Percentiles rank a stretch among this genome's conserved stretches.
phyloP scores from a whole-genome alignment of 176 grass and related monocot genomes.

The Oropetium thomaeum region DNA sequence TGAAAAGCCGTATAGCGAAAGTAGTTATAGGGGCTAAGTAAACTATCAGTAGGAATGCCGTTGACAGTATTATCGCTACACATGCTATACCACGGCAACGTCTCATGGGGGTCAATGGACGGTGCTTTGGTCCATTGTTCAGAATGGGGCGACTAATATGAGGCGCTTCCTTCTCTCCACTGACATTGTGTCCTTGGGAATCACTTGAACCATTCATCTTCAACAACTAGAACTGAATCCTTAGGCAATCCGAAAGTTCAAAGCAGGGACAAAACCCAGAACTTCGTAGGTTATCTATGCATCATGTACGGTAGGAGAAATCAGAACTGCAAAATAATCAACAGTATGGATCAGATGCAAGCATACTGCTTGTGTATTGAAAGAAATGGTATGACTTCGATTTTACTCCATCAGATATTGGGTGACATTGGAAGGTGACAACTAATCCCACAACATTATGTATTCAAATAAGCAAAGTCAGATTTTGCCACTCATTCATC shows the following conservation, averaged over 20 bases:
- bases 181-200: constrained; percentile 32
- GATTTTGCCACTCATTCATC: not conserved
- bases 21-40: constrained; percentile 61
- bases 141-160: constrained; percentile 23
- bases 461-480: not conserved
- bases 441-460: not conserved
- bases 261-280: constrained; percentile 7
- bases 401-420: not conserved
- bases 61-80: constrained; percentile 62
- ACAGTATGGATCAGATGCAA: constrained; percentile 30
- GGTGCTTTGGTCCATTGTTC: constrained; percentile 62
- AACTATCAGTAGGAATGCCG: constrained; percentile 78
- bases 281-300: constrained; percentile 28
- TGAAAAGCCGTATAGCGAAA: constrained; percentile 64
- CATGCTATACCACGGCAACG: constrained; percentile 68
- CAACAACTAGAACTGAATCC: constrained; percentile 14
- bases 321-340: constrained; percentile 32
- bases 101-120: constrained; percentile 69
- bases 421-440: not conserved
- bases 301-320: constrained; percentile 27
- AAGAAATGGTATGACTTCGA: not conserved
- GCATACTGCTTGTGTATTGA: constrained; percentile 17
- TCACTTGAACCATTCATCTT: constrained; percentile 55
- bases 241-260: constrained; percentile 25
- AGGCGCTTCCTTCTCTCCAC: constrained; percentile 36